Percentiles rank a stretch among this genome's conserved stretches.
phyloP scores from a whole-genome alignment of 139 green algal genomes.

The Picochlorum sp. region DNA sequence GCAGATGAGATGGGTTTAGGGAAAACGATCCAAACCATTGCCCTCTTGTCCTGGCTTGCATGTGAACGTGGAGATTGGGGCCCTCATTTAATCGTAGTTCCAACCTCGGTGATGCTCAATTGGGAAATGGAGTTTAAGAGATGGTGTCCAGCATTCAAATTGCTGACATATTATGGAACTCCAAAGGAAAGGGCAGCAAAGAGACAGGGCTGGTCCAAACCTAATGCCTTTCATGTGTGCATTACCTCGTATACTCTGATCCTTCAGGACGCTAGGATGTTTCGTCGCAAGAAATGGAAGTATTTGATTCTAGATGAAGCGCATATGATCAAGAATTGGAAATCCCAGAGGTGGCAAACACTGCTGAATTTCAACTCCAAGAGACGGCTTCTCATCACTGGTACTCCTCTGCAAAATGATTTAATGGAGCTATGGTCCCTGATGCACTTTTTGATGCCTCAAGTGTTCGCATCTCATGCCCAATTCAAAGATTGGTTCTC shows the following conservation, averaged over 20 bases:
- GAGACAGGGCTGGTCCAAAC: conserved; percentile 93
- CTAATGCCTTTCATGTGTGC: conserved; percentile 97
- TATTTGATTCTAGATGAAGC: conserved; percentile 99
- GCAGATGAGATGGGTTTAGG: conserved; percentile 83
- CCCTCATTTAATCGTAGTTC: conserved; percentile 96
- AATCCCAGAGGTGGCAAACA: conserved; percentile 87
- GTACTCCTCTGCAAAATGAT: conserved; percentile 92
- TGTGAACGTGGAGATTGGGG: conserved; percentile 85
- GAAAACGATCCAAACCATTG: conserved; percentile 97
- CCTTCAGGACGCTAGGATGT: conserved; percentile 88
- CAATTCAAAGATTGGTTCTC: conserved; percentile 98
- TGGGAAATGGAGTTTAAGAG: conserved; percentile 99
- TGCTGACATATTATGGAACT: conserved; percentile 96
- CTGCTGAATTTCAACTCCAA: conserved; percentile 95
- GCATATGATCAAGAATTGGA: conserved; percentile 99
- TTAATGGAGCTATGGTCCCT: conserved; percentile 97
- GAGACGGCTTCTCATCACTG: conserved; percentile 89
- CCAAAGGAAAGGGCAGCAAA: conserved; percentile 89
- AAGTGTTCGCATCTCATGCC: conserved; percentile 72
- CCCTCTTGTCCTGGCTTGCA: conserved; percentile 84
- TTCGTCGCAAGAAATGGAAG: conserved; percentile 94
- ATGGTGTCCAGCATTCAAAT: conserved; percentile 97
- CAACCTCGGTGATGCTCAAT: conserved; percentile 97
- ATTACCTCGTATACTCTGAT: conserved; percentile 97
- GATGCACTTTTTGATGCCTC: conserved; percentile 98